These are phyloP conservation scores for Hypoxylon subgilvum DNA, from an alignment of 495 filamentous ascomycete species.

Conservation along the genomic window DNA sequence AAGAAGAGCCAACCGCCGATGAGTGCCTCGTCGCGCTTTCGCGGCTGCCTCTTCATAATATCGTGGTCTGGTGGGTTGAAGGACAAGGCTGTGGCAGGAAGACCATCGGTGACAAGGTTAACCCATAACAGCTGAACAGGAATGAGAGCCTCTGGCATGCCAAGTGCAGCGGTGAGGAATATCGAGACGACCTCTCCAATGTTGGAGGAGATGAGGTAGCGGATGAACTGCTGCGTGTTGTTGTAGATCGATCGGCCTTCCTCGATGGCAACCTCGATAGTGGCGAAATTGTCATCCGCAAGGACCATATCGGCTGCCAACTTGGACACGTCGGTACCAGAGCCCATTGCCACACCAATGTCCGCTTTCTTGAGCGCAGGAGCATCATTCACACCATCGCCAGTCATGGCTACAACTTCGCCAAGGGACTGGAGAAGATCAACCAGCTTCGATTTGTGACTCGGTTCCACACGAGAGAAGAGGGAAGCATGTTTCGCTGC, in stretches of 20 bases:
- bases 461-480: conserved; percentile 96
- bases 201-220: conserved; percentile 98
- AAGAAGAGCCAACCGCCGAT: conserved; percentile 97
- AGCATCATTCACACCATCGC: conserved; percentile 98
- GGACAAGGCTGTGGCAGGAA: conserved; percentile 93
- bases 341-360: conserved; percentile 99
- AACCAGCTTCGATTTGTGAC: conserved; percentile 93
- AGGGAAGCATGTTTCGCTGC: conserved; percentile 86
- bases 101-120: conserved; percentile 96
- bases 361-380: conserved; percentile 98
- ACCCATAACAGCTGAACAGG: conserved; percentile 99
- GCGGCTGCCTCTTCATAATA: conserved; percentile 90
- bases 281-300: conserved; percentile 98
- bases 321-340: conserved; percentile 96
- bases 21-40: conserved; percentile 89
- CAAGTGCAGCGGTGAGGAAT: conserved; percentile 94
- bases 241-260: conserved; percentile 98
- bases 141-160: conserved; percentile 97
- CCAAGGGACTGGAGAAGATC: conserved; percentile 92
- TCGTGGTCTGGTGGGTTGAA: conserved; percentile 98
- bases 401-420: conserved; percentile 99
- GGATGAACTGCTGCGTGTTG: conserved; percentile 99
- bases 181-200: conserved; percentile 99
- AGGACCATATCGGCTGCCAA: conserved; percentile 98
- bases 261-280: conserved; percentile 93